Conservation (phyloP, 331 rosid genomes). For the Stylosanthes scabra region DNA sequence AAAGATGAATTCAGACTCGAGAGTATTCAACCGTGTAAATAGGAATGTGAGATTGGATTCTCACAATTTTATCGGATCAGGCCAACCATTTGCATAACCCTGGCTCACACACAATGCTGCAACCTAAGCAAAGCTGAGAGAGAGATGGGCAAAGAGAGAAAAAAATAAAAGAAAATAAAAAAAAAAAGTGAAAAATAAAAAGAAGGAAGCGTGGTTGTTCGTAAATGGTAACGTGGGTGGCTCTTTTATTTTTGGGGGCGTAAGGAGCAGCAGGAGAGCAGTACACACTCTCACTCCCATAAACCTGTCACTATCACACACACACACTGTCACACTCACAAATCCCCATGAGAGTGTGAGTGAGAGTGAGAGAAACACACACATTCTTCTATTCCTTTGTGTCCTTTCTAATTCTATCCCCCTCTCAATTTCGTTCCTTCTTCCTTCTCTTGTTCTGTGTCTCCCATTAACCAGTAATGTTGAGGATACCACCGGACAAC, state of each 20-base stretch:
- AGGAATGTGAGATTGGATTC: background rate
- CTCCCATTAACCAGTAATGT: conserved; percentile 5
- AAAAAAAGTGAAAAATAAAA: background rate
- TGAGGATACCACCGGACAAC: conserved; percentile 35
- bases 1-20: too few relatives aligned
- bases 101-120: background rate
- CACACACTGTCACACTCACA: background rate
- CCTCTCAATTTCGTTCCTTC: background rate
- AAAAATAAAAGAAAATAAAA: too few relatives aligned
- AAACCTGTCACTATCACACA: background rate
- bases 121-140: too few relatives aligned
- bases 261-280: background rate
- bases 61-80: background rate
- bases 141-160: background rate
- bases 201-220: background rate
- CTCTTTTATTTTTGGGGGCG: background rate
- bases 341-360: background rate
- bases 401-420: background rate
- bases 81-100: background rate
- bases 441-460: background rate
- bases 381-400: background rate
- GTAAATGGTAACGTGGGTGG: conserved; percentile 4
- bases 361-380: background rate
- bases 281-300: background rate
- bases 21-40: background rate